phyloP scores from a whole-genome alignment of 225 moss, liverwort and hornwort genomes.

The Polytrichum commune region DNA sequence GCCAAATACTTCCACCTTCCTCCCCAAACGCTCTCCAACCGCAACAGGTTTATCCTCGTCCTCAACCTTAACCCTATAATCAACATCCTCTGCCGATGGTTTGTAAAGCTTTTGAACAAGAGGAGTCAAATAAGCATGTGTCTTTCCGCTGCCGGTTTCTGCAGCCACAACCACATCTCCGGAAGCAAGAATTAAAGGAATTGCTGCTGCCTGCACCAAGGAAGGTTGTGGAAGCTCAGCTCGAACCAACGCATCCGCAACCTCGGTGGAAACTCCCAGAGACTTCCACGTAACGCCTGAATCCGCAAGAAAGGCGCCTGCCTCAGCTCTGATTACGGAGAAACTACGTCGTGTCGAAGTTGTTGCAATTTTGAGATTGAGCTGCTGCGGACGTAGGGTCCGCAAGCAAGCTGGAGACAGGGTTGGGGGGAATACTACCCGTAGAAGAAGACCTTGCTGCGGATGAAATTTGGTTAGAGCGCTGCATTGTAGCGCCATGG shows the following conservation, averaged over 20 bases:
- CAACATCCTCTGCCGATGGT: constrained; percentile 14
- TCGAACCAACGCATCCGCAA: constrained; percentile 51
- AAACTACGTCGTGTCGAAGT: neutral
- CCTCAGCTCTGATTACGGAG: constrained; percentile 19
- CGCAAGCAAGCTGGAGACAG: neutral
- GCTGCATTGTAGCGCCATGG: constrained; percentile 15
- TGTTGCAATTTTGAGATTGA: neutral
- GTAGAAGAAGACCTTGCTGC: neutral
- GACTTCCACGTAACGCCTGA: constrained; percentile 65
- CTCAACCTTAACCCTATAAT: constrained; percentile 8
- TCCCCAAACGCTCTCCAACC: neutral
- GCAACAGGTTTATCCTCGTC: constrained; percentile 1
- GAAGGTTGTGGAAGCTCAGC: constrained; percentile 74
- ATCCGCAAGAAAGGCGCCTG: constrained; percentile 67
- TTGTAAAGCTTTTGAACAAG: constrained; percentile 61
- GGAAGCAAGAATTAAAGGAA: constrained; percentile 62
- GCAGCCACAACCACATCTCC: constrained; percentile 88
- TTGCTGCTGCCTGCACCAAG: constrained; percentile 73
- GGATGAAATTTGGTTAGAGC: neutral
- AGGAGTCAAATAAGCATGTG: constrained; percentile 83
- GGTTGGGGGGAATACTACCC: neutral
- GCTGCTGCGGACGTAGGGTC: neutral
- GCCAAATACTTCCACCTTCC: constrained; percentile 38
- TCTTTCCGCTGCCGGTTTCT: constrained; percentile 97
- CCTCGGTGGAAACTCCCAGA: constrained; percentile 55